Conservation (phyloP, 2,329 filamentous ascomycete genomes). For the Arthrinium phaeospermum region DNA sequence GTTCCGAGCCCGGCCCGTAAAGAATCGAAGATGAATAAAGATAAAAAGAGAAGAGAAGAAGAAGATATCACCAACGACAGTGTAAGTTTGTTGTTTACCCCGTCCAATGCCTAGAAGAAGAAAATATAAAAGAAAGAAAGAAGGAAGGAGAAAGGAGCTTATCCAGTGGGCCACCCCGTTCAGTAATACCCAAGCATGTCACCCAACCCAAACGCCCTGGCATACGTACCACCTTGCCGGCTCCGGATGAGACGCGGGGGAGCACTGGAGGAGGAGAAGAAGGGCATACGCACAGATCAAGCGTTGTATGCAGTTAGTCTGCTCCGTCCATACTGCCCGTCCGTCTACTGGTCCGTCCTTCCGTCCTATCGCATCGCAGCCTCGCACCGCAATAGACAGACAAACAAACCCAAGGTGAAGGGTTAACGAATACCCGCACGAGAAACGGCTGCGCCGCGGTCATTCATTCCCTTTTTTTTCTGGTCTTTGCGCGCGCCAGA, state of each 20-base stretch:
- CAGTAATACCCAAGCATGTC: not conserved
- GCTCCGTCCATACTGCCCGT: no score
- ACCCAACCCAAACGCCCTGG: not conserved
- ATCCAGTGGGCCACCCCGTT: not conserved
- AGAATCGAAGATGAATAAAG: not conserved
- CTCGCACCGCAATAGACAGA: not conserved
- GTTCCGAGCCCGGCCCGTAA: conserved; percentile 12
- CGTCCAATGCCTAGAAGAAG: not conserved
- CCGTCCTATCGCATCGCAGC: not conserved
- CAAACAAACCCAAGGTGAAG: not conserved
- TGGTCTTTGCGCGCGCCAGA: not conserved
- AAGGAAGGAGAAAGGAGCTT: not conserved
- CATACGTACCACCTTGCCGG: not conserved
- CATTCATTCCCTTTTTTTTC: not conserved
- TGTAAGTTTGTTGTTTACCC: not conserved
- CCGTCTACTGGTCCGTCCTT: not conserved
- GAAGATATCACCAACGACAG: conserved; percentile 11
- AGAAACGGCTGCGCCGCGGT: not conserved
- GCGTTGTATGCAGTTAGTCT: no score
- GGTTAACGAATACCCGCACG: not conserved
- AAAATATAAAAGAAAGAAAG: not conserved
- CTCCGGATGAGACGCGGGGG: not conserved
- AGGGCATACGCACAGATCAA: not conserved
- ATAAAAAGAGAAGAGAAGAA: not conserved
- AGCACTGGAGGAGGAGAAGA: not conserved